Conservation (phyloP, 2,329 filamentous ascomycete species). For the Pseudogymnoascus sp. region DNA sequence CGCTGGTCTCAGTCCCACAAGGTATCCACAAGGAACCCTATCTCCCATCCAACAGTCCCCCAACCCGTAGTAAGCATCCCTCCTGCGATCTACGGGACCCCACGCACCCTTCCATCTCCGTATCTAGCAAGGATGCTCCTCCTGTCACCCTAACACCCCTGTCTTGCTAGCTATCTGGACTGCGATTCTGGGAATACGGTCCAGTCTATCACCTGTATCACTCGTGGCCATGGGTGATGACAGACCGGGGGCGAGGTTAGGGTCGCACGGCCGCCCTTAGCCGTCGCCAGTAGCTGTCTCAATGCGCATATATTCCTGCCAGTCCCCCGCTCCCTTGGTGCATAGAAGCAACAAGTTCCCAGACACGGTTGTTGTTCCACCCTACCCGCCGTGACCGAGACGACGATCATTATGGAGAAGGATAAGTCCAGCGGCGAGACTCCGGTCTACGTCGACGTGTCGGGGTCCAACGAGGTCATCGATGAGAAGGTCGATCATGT, state of each 20-base stretch:
- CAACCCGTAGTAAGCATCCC: neutral
- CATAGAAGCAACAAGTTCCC: slow-evolving; percentile 3
- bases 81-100: neutral
- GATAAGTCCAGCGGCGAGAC: neutral
- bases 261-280: slow-evolving; percentile 3
- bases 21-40: neutral
- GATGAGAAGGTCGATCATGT: neutral
- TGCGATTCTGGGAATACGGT: neutral
- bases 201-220: neutral
- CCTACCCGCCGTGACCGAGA: neutral
- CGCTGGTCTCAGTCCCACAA: neutral
- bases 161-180: slow-evolving; percentile 3
- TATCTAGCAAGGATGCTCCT: neutral
- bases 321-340: neutral
- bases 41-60: neutral
- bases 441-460: slow-evolving; percentile 1
- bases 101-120: neutral
- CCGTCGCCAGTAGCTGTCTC: neutral
- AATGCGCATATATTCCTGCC: slow-evolving; percentile 1
- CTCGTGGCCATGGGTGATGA: neutral
- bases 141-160: neutral
- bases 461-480: neutral
- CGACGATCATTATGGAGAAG: slow-evolving; percentile 2
- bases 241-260: neutral
- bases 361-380: slow-evolving; percentile 1